Percentiles rank a stretch among this genome's conserved stretches.
phyloP scores from a whole-genome alignment of 1,284 basidiomycete genomes.

The Inonotus hispidus region DNA sequence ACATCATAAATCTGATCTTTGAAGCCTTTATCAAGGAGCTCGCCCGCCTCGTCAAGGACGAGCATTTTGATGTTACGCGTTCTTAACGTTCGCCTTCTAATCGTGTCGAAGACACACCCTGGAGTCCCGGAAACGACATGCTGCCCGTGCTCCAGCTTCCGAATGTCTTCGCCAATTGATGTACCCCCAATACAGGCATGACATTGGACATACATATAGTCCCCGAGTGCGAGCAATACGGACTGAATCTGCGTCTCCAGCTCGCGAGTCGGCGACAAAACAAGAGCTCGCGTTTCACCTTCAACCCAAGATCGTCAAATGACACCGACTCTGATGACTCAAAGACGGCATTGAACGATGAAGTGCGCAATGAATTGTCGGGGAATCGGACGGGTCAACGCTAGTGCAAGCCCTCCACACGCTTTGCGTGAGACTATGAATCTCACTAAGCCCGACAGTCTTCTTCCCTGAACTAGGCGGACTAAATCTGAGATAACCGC shows the following conservation, averaged over 20 bases:
- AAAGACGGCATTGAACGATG: slow-evolving; percentile 53
- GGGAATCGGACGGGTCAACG: not conserved
- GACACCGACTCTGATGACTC: slow-evolving; percentile 96
- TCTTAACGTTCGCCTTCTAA: slow-evolving; percentile 87
- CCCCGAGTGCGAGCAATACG: slow-evolving; percentile 95
- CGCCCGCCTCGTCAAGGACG: slow-evolving; percentile 96
- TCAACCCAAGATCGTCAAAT: slow-evolving; percentile 91
- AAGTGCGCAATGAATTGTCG: not conserved
- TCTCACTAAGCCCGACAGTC: too few relatives aligned
- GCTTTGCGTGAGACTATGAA: too few relatives aligned
- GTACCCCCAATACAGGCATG: slow-evolving; percentile 99
- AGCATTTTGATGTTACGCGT: slow-evolving; percentile 99
- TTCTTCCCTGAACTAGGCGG: too few relatives aligned
- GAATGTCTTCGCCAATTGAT: slow-evolving; percentile 96
- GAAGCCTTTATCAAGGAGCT: slow-evolving; percentile 97
- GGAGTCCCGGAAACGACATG: slow-evolving; percentile 98
- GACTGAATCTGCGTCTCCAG: slow-evolving; percentile 97
- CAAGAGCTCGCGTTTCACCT: slow-evolving; percentile 96
- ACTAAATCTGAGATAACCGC: too few relatives aligned
- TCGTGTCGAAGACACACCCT: slow-evolving; percentile 99
- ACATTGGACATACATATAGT: slow-evolving; percentile 99
- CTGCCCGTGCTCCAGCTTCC: slow-evolving; percentile 97
- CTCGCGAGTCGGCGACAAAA: slow-evolving; percentile 93
- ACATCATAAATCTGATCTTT: slow-evolving; percentile 99
- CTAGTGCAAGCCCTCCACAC: too few relatives aligned